Evolutionary conservation across 1,284 basidiomycete genomes (phyloP).

Genomic region (Polyporus tsugae): DNA sequence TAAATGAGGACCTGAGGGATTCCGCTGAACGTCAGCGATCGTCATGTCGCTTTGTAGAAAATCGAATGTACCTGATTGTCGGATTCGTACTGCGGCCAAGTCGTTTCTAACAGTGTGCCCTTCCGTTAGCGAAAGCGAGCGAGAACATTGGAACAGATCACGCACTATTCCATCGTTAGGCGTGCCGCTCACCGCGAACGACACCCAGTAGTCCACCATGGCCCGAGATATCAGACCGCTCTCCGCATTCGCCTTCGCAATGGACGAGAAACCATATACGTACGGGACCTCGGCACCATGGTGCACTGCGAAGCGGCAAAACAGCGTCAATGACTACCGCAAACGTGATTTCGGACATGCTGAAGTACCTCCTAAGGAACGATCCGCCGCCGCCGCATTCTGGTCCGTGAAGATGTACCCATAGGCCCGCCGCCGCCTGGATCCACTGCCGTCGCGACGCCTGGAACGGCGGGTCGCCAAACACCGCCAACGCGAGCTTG

Average conservation of each 20-base stretch:
- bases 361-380: constrained; percentile 38
- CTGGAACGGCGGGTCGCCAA: constrained; percentile 52
- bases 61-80: constrained; percentile 20
- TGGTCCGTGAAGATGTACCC: constrained; percentile 59
- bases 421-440: constrained; percentile 49
- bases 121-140: background rate
- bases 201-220: constrained; percentile 63
- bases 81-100: constrained; percentile 30
- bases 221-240: constrained; percentile 42
- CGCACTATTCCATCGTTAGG: constrained; percentile 55
- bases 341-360: background rate
- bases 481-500: constrained; percentile 54
- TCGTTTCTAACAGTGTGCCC: constrained; percentile 23
- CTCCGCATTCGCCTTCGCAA: constrained; percentile 35
- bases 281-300: constrained; percentile 52
- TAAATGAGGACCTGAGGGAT: constrained; percentile 26
- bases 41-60: background rate
- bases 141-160: background rate
- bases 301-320: constrained; percentile 38
- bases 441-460: constrained; percentile 51
- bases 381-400: constrained; percentile 38
- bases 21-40: background rate
- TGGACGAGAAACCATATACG: constrained; percentile 45
- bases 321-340: too few species aligned
- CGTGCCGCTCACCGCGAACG: constrained; percentile 55